A percentile compares a stretch with the other conserved stretches of the same genome.
phyloP scores from a whole-genome alignment of 1,139 yeast genomes.

The Sugiyamaella sp. region DNA sequence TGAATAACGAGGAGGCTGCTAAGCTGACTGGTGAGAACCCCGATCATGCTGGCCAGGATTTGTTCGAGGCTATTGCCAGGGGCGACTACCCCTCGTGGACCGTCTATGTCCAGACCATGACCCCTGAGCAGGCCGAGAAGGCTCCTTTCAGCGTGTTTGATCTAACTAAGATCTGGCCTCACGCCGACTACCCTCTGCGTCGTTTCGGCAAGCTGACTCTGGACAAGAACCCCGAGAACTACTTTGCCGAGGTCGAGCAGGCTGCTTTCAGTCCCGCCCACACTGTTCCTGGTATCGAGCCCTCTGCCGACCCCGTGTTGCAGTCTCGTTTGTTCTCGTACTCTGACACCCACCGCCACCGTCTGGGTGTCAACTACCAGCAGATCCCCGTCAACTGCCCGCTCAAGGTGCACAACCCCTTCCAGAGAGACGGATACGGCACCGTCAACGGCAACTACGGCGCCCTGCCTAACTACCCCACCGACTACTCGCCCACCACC shows the following conservation, averaged over 20 bases:
- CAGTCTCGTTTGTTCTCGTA: conserved; percentile 85
- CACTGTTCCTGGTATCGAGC: conserved; percentile 81
- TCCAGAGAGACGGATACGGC: conserved; percentile 87
- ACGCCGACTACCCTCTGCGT: conserved; percentile 72
- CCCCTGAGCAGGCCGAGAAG: conserved; percentile 68
- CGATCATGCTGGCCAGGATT: conserved; percentile 61
- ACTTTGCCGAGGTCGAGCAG: conserved; percentile 82
- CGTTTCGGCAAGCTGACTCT: conserved; percentile 69
- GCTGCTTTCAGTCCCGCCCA: conserved; percentile 84
- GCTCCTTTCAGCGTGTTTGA: conserved; percentile 58
- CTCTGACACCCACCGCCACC: conserved; percentile 76
- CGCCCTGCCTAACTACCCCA: conserved; percentile 66
- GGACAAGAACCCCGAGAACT: conserved; percentile 74
- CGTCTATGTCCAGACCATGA: conserved; percentile 70
- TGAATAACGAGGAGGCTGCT: conserved; percentile 60
- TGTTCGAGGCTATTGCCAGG: conserved; percentile 58
- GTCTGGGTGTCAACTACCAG: conserved; percentile 69
- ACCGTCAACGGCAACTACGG: conserved; percentile 79
- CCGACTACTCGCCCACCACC: conserved; percentile 52
- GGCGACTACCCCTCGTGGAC: conserved; percentile 70
- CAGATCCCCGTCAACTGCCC: conserved; percentile 75
- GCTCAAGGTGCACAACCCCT: conserved; percentile 42
- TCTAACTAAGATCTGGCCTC: conserved; percentile 82
- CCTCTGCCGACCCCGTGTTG: conserved; percentile 85
- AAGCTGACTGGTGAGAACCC: conserved; percentile 62